A percentile compares a stretch with the other conserved stretches of the same genome.
Conservation (phyloP, 192 early-diverging fungal species). For the Kappamyces sp. region DNA sequence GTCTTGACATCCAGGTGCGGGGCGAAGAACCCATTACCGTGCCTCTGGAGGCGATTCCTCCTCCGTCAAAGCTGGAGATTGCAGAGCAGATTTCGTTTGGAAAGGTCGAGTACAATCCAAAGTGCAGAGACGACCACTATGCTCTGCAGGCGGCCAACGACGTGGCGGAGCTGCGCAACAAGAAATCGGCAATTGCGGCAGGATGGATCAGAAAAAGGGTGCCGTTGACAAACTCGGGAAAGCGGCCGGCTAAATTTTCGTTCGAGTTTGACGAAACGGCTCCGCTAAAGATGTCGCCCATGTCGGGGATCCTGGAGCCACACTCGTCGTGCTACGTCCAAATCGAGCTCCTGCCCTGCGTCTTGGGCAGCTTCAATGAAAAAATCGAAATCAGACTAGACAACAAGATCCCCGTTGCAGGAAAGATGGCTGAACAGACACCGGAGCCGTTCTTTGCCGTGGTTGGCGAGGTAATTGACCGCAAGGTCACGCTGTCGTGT, state of each 20-base stretch:
- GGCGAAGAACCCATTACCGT: slow-evolving; percentile 21
- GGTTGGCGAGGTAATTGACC: slow-evolving; percentile 25
- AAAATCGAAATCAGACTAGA: slow-evolving; percentile 22
- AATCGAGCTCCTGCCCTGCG: slow-evolving; percentile 26
- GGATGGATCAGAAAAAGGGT: slow-evolving; percentile 11
- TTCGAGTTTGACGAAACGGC: slow-evolving; percentile 2
- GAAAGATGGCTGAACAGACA: too few species aligned
- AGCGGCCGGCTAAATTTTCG: slow-evolving; percentile 12
- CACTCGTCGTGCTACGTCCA: slow-evolving; percentile 7
- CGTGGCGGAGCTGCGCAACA: neutral
- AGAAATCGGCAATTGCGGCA: neutral
- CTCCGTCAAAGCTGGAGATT: slow-evolving; percentile 22
- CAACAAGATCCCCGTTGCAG: slow-evolving; percentile 6
- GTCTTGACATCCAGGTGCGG: slow-evolving; percentile 19
- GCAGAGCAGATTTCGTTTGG: slow-evolving; percentile 36
- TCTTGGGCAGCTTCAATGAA: slow-evolving; percentile 20
- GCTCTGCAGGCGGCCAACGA: neutral
- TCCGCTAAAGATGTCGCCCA: slow-evolving; percentile 19
- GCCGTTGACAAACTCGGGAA: slow-evolving; percentile 22
- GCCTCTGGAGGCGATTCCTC: slow-evolving; percentile 26
- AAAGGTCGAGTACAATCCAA: slow-evolving; percentile 6
- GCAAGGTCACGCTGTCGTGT: slow-evolving; percentile 29
- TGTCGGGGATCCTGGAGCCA: slow-evolving; percentile 6
- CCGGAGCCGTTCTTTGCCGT: slow-evolving; percentile 7
- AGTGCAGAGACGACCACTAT: neutral